phyloP scores from a whole-genome alignment of 495 filamentous ascomycete species.

The Hypoxylon perforatum region DNA sequence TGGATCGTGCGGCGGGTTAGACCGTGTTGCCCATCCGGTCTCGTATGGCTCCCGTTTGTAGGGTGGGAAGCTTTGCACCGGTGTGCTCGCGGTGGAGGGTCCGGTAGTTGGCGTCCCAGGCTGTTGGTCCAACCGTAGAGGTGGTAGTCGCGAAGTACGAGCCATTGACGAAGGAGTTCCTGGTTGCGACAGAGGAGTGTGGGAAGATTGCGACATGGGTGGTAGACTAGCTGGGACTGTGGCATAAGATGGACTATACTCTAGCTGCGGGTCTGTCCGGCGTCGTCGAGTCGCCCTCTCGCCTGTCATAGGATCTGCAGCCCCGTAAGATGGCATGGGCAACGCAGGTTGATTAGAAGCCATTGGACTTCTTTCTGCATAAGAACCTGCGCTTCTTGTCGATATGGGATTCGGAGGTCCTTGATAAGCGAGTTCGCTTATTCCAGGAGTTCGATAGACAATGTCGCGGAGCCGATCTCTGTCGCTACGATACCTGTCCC shows the following conservation, averaged over 20 bases:
- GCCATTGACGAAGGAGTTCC: constrained; percentile 52
- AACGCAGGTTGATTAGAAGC: constrained; percentile 34
- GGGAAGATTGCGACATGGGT: constrained; percentile 50
- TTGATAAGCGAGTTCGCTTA: constrained; percentile 59
- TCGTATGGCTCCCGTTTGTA: constrained; percentile 52
- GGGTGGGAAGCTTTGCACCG: constrained; percentile 42
- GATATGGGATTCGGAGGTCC: constrained; percentile 59
- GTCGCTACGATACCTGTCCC: constrained; percentile 62
- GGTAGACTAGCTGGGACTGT: constrained; percentile 48
- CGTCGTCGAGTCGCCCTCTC: constrained; percentile 58
- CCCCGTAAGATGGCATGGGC: constrained; percentile 37
- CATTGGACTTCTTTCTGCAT: constrained; percentile 48
- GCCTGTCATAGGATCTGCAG: constrained; percentile 43
- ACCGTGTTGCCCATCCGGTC: constrained; percentile 58
- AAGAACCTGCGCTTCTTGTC: constrained; percentile 47
- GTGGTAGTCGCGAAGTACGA: constrained; percentile 54
- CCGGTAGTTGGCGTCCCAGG: constrained; percentile 45
- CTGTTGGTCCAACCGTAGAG: constrained; percentile 55
- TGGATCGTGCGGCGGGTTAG: constrained; percentile 45
- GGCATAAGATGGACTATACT: constrained; percentile 51
- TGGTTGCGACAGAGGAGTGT: constrained; percentile 51
- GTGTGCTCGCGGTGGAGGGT: constrained; percentile 41
- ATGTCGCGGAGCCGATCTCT: constrained; percentile 76
- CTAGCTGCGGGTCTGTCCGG: constrained; percentile 57
- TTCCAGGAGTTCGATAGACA: constrained; percentile 63